Conservation (phyloP, 2,329 filamentous ascomycete genomes). For the Sarocladiaceae sp. region DNA sequence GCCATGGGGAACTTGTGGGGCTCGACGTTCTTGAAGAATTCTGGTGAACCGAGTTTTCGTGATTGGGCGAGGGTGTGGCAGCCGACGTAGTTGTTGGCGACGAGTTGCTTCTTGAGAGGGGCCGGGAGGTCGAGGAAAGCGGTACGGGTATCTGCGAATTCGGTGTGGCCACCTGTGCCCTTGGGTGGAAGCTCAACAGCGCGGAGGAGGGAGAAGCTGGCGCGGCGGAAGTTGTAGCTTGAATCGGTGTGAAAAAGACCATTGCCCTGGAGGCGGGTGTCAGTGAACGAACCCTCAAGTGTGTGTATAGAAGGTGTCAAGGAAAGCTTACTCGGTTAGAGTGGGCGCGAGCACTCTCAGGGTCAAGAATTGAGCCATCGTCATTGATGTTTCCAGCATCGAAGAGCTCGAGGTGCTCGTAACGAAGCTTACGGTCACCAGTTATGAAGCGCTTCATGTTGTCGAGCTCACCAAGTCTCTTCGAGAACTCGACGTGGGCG, state of each 20-base stretch:
- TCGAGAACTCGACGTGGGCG: constrained; percentile 45
- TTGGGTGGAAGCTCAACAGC: constrained; percentile 45
- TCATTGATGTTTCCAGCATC: constrained; percentile 52
- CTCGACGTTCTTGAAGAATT: constrained; percentile 41
- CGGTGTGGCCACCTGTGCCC: constrained; percentile 44
- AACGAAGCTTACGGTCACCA: constrained; percentile 41
- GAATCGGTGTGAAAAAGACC: constrained; percentile 51
- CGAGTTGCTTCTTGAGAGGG: constrained; percentile 27
- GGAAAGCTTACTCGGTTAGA: constrained; percentile 29
- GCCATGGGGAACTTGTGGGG: constrained; percentile 31
- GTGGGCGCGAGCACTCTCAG: constrained; percentile 33
- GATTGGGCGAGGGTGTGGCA: constrained; percentile 49
- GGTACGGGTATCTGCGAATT: constrained; percentile 48
- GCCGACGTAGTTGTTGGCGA: constrained; percentile 38
- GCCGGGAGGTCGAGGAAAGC: constrained; percentile 43
- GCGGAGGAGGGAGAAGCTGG: constrained; percentile 46
- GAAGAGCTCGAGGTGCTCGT: constrained; percentile 47
- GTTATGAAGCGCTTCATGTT: constrained; percentile 46
- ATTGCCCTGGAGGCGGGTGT: constrained; percentile 32
- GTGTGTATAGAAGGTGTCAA: too few species aligned
- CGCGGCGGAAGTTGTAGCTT: constrained; percentile 50
- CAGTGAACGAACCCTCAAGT: too few species aligned
- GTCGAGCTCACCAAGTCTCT: constrained; percentile 50
- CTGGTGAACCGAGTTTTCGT: constrained; percentile 46
- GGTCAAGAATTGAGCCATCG: constrained; percentile 35